These are phyloP conservation scores for Candida caryicola DNA, from an alignment of 805 yeast genomes.

Conservation along the genomic window DNA sequence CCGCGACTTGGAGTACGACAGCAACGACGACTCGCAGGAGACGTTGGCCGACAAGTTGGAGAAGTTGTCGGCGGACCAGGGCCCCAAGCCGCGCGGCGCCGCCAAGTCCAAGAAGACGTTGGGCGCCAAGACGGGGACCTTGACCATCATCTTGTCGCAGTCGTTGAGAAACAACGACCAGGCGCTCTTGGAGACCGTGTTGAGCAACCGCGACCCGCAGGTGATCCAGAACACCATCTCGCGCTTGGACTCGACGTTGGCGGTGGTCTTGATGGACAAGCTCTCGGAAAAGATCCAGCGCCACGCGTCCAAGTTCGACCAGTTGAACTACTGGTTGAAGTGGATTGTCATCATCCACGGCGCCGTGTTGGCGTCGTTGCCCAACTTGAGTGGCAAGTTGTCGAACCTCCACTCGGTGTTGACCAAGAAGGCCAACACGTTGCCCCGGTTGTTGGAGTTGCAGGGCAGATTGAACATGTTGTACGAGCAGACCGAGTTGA, in stretches of 20 bases:
- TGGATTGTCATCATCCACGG: slow-evolving; percentile 58
- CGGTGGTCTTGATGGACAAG: slow-evolving; percentile 49
- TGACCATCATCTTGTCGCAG: slow-evolving; percentile 82
- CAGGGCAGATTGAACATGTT: slow-evolving; percentile 50
- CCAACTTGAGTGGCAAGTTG: slow-evolving; percentile 42
- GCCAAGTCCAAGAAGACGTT: slow-evolving; percentile 38
- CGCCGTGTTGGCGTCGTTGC: slow-evolving; percentile 44
- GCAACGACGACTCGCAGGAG: slow-evolving; percentile 42
- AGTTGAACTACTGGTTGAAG: slow-evolving; percentile 53
- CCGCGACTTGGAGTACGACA: slow-evolving; percentile 50
- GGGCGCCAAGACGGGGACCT: slow-evolving; percentile 57
- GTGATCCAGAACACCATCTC: slow-evolving; percentile 50
- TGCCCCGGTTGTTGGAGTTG: slow-evolving; percentile 50
- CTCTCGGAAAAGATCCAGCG: slow-evolving; percentile 52
- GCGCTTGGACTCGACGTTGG: slow-evolving; percentile 47
- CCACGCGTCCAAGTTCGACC: slow-evolving; percentile 49
- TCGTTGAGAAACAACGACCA: slow-evolving; percentile 87
- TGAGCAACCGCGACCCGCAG: slow-evolving; percentile 51
- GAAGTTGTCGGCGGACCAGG: slow-evolving; percentile 23
- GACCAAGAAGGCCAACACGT: slow-evolving; percentile 45
- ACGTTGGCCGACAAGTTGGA: slow-evolving; percentile 56
- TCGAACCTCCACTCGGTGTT: slow-evolving; percentile 47
- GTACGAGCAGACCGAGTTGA: slow-evolving; percentile 41
- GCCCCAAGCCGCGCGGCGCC: slow-evolving; percentile 19
- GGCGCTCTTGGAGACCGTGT: slow-evolving; percentile 78